Base-by-base conservation (phyloP, 306 rosid species). In the Lathyrus aphaca region DNA sequence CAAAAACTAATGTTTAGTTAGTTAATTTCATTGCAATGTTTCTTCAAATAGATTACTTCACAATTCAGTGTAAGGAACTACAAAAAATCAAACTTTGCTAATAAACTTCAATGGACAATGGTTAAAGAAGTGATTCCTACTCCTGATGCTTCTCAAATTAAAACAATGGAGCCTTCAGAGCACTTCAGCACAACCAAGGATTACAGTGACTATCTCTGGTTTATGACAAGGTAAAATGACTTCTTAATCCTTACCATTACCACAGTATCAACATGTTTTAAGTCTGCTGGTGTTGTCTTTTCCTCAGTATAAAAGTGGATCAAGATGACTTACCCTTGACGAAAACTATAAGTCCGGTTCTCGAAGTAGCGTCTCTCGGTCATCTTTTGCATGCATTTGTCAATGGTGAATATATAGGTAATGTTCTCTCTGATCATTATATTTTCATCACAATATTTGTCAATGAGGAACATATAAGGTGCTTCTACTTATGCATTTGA, bases 301-400 rank as follows among this genome's bases (percentile, higher is more conserved):
- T 35, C 27, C 35, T 32, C 72, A 68, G 72, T 68, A 4, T 68
- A 35, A 68, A 68, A 51, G 17, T 68, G 49, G 37, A 68, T 13
- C 4, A 16, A 15, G 8, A 16, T 50, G 61, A 35, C 19, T 17
- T 50, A 51, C 19, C 46, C 9, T 4, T 23, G 14, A 49, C 18
- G 7, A 37, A 17, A 38, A 63, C 53, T 21, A 42, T 16, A 40
- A 42, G 3, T 1, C 45, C 30, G 10, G 61, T 49, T 57, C 60
- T 67, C 50, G 72, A 67, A 67, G 19, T 67, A 32, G 17, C 48
- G 18, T 67, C 72, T 50, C 61, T 67, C 1, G 72, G 72, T 18
- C 72, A 67, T 50, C 17, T 67, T 67, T 50, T 67, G 61, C 72
- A 67, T 49, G 72, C 72, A 49, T 67, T 49, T 67, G 72, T 67